Evolutionary conservation across 2,329 filamentous ascomycete genomes (phyloP), one percentile per base, ranked within the genome.

Genomic region (Simplicillium aogashimaense): DNA sequence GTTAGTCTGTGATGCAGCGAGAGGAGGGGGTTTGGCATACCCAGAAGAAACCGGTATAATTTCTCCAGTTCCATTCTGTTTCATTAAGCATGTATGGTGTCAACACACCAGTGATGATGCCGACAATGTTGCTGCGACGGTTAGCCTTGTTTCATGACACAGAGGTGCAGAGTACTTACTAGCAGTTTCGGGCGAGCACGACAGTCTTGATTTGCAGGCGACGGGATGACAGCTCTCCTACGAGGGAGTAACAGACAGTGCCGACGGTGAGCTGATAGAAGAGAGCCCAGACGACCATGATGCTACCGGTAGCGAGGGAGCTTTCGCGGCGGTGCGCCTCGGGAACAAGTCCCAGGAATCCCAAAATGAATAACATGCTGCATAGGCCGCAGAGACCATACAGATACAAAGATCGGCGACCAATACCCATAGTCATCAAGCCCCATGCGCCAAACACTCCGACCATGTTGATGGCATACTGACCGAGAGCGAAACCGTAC

Each of bases 31-130:
- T 28, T n/a, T n/a, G n/a, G 52, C 67, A 53, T 57, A 73, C 62
- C 84, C 87, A 87, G 68, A 94, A 94, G 65, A 94, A 94, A 20
- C 88, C 87, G 1, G 87, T 76, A 52, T 76, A 92, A 63, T 92
- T 92, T 45, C 77, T 72, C 88, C 87, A 95, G 61, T 94, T 69
- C 88, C 89, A 95, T 1, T 78, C 83, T 1, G 69, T 72, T 0
- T 88, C 86, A 63, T 95, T 95, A 33, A 94, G 72, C 88, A 95
- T 95, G 63, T 94, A 94, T 0, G 88, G 88, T 0, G 86, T 94
- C 32, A 95, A 62, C 4, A 94, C 82, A 38, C 78, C 81, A 55
- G 80, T 86, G 51, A 94, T 64, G 49, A 95, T 94, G 47, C 76
- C 82, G 34, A 89, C 83, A 38, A 94, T 66, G 53, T 92, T 89